Base-by-base conservation (phyloP, 2,329 filamentous ascomycete genomes). In the Ceratocystis cacaofunesta region DNA sequence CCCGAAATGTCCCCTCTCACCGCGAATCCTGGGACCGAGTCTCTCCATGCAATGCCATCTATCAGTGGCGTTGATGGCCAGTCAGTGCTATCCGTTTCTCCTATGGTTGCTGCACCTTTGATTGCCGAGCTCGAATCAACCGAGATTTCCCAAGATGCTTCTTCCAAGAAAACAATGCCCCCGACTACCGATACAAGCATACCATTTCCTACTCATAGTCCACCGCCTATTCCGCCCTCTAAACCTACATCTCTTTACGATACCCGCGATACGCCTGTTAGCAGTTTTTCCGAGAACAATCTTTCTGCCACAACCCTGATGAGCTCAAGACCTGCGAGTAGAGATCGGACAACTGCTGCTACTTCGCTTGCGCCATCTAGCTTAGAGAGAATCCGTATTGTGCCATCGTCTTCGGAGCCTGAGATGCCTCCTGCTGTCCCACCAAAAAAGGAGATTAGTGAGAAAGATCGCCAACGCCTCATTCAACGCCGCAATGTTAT, bases 401-500 rank as follows among this genome's bases (percentile, higher is more conserved):
- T 65, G 1, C 50, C 61, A 15, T 65, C 66, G 30, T 19, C 48
- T 15, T 66, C 65, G 5, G 66, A 67, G 36, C 22, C 63, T 10
- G 66, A 67, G 17, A 41, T 67, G 8, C 66, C 63, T n/a, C 66
- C 66, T 22, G 60, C 63, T 25, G 66, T 67, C n/a, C 63, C 63
- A 25, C 63, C 66, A 22, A 67, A 67, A 43, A 67, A 67, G 22
- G 66, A 67, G 15, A 41, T 65, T 15, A 64, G 32, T 17, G 66
- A 65, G n/a, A 67, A 67, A 43, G 83, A 87, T 69, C 82, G 82
- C 68, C 86, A 87, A 68, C 85, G 88, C n/a, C 78, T 97, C 7
- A 83, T 84, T 62, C 88, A 92, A 72, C 87, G 94, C 22, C 85
- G 87, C 65, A 85, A 95, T 73, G 85, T 95, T 61, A 87, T 97